phyloP scores from a whole-genome alignment of 2,329 filamentous ascomycete genomes.

The Ilyonectria sp. region DNA sequence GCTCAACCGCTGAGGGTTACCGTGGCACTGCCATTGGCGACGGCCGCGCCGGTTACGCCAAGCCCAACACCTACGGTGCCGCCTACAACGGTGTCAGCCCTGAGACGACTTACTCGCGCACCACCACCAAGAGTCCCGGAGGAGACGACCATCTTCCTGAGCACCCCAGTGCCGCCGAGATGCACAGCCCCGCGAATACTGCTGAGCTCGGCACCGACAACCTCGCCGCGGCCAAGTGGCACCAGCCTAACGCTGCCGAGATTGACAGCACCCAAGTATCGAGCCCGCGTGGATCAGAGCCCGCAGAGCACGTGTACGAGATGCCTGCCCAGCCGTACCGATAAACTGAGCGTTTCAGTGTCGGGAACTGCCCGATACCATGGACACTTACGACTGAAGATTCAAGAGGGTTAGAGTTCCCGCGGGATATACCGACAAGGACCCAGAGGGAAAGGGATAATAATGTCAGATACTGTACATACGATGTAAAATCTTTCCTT shows the following conservation, averaged over 20 bases:
- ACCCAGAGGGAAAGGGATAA: constrained; percentile 37
- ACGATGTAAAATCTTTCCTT: constrained; percentile 46
- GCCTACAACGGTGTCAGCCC: constrained; percentile 40
- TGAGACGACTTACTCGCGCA: constrained; percentile 45
- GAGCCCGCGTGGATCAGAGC: constrained; percentile 42
- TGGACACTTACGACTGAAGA: constrained; percentile 9
- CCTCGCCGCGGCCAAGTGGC: constrained; percentile 51
- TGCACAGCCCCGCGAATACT: constrained; percentile 43
- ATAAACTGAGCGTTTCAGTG: constrained; percentile 40
- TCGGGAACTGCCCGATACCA: constrained; percentile 5
- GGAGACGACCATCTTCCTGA: constrained; percentile 26
- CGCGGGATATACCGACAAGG: constrained; percentile 12
- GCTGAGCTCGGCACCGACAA: constrained; percentile 55
- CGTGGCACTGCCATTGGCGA: constrained; percentile 58
- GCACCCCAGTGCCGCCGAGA: constrained; percentile 44
- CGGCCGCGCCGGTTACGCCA: constrained; percentile 57
- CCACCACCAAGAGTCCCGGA: constrained; percentile 29
- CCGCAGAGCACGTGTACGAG: constrained; percentile 58
- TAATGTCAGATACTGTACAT: constrained; percentile 52
- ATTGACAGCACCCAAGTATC: constrained; percentile 56
- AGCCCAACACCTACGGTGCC: constrained; percentile 54
- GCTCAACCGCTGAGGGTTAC: constrained; percentile 53
- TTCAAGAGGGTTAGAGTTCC: constrained; percentile 22
- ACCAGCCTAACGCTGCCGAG: constrained; percentile 55
- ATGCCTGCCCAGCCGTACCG: constrained; percentile 59